These are phyloP conservation scores for Fragosphaeria purpurea DNA, from an alignment of 2,329 filamentous ascomycete species.

Conservation along the genomic window DNA sequence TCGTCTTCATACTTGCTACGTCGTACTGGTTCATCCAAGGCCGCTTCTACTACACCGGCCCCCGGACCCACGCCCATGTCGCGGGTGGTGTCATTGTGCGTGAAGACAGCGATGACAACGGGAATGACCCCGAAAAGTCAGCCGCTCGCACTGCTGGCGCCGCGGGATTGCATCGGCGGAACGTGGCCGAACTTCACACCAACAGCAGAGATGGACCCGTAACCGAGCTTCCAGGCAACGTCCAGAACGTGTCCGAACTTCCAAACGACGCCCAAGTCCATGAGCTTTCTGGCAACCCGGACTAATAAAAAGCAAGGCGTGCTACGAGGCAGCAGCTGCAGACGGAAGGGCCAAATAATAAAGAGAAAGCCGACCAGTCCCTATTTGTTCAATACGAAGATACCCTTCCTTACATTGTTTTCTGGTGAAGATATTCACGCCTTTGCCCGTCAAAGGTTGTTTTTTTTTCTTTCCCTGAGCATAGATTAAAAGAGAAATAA, in stretches of 20 bases:
- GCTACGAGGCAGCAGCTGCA: background rate
- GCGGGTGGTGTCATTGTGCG: slow-evolving; percentile 16
- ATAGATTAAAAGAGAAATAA: too few relatives aligned
- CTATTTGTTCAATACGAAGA: too few relatives aligned
- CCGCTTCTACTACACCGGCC: slow-evolving; percentile 37
- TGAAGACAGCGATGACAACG: slow-evolving; percentile 8
- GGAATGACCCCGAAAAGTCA: slow-evolving; percentile 7
- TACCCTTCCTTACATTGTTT: too few relatives aligned
- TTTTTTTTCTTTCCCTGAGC: too few relatives aligned
- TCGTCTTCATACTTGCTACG: slow-evolving; percentile 32
- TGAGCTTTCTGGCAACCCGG: background rate
- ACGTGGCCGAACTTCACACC: background rate
- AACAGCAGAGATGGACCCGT: too few relatives aligned
- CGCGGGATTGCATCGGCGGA: slow-evolving; percentile 11
- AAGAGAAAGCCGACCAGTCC: background rate
- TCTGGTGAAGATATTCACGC: too few relatives aligned
- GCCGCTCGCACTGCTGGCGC: background rate
- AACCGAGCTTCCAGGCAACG: too few relatives aligned
- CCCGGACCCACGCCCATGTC: slow-evolving; percentile 22
- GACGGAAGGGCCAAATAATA: too few relatives aligned
- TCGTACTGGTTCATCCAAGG: slow-evolving; percentile 36
- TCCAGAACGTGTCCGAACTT: too few relatives aligned
- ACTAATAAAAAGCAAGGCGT: background rate
- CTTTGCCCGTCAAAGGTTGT: too few relatives aligned
- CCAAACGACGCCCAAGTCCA: too few relatives aligned